Evolutionary conservation across 257 asterid species (phyloP).

Genomic region (Scutellaria minor): DNA sequence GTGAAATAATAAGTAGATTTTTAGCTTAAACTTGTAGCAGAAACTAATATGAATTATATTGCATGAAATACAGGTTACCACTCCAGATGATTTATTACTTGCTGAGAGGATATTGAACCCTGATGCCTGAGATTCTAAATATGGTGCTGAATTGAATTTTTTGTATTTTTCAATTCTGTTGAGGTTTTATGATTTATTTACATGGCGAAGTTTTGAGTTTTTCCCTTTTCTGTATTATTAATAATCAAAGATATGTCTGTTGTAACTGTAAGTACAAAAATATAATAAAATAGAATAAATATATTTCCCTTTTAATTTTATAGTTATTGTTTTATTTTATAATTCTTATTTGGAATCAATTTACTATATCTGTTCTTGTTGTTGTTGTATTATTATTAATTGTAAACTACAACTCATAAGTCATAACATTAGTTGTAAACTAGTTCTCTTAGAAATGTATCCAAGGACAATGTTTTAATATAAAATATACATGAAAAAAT

Average conservation of each 20-base stretch:
- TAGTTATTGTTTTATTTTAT: no score
- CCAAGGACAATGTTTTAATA: no score
- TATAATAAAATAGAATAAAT: no score
- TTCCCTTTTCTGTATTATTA: conserved; percentile 22
- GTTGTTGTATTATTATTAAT: no score
- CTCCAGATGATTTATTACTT: conserved; percentile 91
- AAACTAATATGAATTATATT: conserved; percentile 23
- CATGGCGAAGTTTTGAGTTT: background rate
- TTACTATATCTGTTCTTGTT: no score
- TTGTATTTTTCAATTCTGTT: background rate
- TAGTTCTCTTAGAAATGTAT: no score
- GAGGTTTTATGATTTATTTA: background rate
- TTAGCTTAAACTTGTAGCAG: background rate
- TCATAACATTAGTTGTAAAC: no score
- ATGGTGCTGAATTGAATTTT: background rate
- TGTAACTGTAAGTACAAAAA: background rate
- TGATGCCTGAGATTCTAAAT: conserved; percentile 31
- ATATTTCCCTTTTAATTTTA: no score
- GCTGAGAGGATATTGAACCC: conserved; percentile 89
- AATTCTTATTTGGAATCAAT: no score
- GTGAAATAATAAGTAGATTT: conserved; percentile 8
- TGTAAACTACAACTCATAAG: no score
- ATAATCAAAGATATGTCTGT: conserved; percentile 9
- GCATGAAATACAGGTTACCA: conserved; percentile 74
- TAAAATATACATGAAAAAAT: no score